Evolutionary conservation across 1,284 basidiomycete species (phyloP), one percentile per base, ranked within the genome.

Genomic region (Papiliotrema nemorosa): DNA sequence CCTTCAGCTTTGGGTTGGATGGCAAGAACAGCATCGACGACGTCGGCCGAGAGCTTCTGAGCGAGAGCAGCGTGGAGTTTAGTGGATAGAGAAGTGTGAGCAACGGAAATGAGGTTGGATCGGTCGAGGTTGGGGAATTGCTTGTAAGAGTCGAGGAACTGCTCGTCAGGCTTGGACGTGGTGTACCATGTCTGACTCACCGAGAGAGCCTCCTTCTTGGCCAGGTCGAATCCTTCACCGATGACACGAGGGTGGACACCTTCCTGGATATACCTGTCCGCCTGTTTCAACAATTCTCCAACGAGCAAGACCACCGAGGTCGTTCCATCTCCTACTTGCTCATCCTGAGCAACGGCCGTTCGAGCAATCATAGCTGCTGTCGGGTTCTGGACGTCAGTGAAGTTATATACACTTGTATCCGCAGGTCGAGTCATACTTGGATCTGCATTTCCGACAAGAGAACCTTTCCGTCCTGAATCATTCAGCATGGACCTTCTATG

Each of bases 361-460:
- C 93, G 84, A 36, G 96, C 96, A 70, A 99, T 94, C 91, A 98
- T 97, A 37, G 96, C 93, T 10, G 96, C 96, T 10, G 96, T 98
- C 18, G 96, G 96, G 75, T 99, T 98, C 77, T 82, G 63, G 3
- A 1, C 31, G 29, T 52, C 39, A 52, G 36, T 25, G 18, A 22
- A 29, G 16, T 25, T 43, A 27, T 27, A 22, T 6, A 13, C 22
- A 35, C 39, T 10, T 3, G 21, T 62, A n/a, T n/a, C n/a, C n/a
- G n/a, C n/a, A n/a, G n/a, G n/a, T n/a, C n/a, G n/a, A n/a, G 29
- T 7, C 71, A 45, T 34, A 77, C 78, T 68, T 96, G 92, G 67
- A 99, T 99, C 79, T 98, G 96, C 96, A 99, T 99, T 79, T 99
- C 96, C 37, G 93, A 97, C 50, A 99, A 81, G 49, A 99, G 79